Percentiles rank a stretch among this genome's conserved stretches.
Conservation (phyloP, 1,139 yeast species). For the Oligophagozyma castellii region DNA sequence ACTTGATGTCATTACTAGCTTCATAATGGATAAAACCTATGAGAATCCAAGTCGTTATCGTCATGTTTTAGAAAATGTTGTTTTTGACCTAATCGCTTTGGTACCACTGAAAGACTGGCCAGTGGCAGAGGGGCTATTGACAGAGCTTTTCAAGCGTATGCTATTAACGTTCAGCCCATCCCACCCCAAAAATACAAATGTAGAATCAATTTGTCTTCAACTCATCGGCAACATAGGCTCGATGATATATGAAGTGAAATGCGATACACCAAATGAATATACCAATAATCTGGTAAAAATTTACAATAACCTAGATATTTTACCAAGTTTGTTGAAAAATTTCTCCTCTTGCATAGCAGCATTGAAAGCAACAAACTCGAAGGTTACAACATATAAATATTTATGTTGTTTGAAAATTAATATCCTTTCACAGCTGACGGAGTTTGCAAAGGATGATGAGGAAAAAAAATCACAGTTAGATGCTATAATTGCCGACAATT, state of each 20-base stretch:
- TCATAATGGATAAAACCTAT: not conserved
- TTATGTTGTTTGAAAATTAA: constrained; percentile 11
- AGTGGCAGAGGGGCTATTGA: constrained; percentile 36
- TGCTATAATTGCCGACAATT: constrained; percentile 1
- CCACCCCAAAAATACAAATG: constrained; percentile 25
- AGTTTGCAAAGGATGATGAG: constrained; percentile 8
- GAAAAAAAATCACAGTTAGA: too few species aligned
- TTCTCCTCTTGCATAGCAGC: constrained; percentile 8
- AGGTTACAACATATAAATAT: constrained; percentile 4
- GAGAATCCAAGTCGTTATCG: constrained; percentile 30
- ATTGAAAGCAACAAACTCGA: not conserved
- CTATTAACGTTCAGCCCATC: constrained; percentile 25
- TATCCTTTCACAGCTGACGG: constrained; percentile 7
- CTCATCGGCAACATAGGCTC: constrained; percentile 43
- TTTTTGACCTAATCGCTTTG: constrained; percentile 41
- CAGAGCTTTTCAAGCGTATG: constrained; percentile 31
- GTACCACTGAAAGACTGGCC: constrained; percentile 48
- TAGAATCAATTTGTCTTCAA: constrained; percentile 42
- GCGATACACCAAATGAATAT: constrained; percentile 7
- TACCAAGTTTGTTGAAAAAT: constrained; percentile 8
- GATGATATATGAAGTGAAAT: constrained; percentile 27
- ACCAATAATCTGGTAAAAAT: constrained; percentile 13
- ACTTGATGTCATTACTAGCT: constrained; percentile 1
- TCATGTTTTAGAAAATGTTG: constrained; percentile 34
- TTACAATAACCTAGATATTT: constrained; percentile 14